Evolutionary conservation across 768 basidiomycete species (phyloP).

Genomic region (Clathrus columnatus): DNA sequence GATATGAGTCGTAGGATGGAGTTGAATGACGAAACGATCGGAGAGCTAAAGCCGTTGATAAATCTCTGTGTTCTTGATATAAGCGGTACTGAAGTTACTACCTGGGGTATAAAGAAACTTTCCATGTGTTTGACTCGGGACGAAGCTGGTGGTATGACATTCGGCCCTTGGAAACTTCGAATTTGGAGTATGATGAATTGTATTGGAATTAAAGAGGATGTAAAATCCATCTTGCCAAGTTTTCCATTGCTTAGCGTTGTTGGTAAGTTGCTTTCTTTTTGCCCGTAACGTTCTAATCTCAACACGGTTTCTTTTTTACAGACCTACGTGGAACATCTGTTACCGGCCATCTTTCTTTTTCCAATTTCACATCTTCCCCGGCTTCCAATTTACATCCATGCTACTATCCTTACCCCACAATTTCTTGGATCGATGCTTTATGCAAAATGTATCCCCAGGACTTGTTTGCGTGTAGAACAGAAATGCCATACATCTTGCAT

Average conservation of each 20-base stretch:
- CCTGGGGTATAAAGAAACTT: conserved; percentile 45
- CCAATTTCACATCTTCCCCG: neutral
- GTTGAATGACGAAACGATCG: conserved; percentile 51
- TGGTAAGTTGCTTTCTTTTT: conserved; percentile 33
- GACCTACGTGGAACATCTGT: conserved; percentile 24
- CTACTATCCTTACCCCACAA: conserved; percentile 5
- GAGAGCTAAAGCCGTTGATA: conserved; percentile 42
- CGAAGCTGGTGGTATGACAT: conserved; percentile 15
- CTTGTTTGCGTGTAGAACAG: neutral
- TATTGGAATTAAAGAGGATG: conserved; percentile 35
- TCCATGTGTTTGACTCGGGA: conserved; percentile 36
- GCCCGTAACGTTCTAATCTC: neutral
- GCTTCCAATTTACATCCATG: neutral
- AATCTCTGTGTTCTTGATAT: conserved; percentile 57
- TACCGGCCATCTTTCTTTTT: neutral
- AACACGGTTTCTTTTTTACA: conserved; percentile 3
- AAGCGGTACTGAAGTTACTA: conserved; percentile 41
- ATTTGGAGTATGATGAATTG: conserved; percentile 52
- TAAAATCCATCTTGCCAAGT: conserved; percentile 31
- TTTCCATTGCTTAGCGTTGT: conserved; percentile 56
- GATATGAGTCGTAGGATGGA: conserved; percentile 45
- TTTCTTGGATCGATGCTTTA: conserved; percentile 2
- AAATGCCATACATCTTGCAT: neutral
- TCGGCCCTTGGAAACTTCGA: conserved; percentile 51
- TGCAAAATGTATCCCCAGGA: neutral